Percentiles rank a stretch among this genome's conserved stretches.
Conservation (phyloP, 768 basidiomycete species). For the Leucocoprinus sp. region DNA sequence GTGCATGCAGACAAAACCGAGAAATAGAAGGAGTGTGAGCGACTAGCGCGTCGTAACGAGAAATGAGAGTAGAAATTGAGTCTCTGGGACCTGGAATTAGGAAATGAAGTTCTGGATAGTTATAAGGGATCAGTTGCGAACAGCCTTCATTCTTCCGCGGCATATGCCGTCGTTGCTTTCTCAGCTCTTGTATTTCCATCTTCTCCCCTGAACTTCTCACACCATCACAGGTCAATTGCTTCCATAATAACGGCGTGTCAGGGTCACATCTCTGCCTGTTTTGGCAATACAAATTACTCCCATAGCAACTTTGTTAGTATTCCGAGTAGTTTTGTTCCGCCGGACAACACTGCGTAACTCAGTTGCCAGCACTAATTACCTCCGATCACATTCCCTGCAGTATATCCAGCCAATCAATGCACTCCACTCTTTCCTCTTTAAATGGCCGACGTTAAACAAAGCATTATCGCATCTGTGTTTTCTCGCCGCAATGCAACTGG, state of each 20-base stretch:
- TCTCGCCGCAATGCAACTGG: conserved; percentile 59
- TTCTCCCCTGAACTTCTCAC: not conserved
- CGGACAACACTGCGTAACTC: not conserved
- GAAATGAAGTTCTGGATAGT: conserved; percentile 7
- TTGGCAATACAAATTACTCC: not conserved
- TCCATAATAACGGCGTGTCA: not conserved
- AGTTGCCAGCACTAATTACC: not conserved
- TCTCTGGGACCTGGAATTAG: conserved; percentile 12
- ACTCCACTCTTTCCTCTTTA: conserved; percentile 10
- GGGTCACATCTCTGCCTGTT: not conserved
- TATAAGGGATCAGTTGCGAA: conserved; percentile 23
- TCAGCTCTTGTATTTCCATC: conserved; percentile 14
- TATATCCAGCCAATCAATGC: not conserved
- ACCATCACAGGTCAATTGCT: not conserved
- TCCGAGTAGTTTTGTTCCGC: conserved; percentile 1
- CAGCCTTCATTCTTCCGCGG: conserved; percentile 16
- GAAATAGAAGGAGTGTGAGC: conserved; percentile 18
- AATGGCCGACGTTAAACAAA: conserved; percentile 48
- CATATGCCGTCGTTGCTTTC: conserved; percentile 31
- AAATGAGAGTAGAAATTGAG: conserved; percentile 14
- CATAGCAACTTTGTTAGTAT: conserved; percentile 3
- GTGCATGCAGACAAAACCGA: conserved; percentile 20
- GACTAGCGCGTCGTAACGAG: conserved; percentile 16
- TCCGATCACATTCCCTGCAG: conserved; percentile 2
- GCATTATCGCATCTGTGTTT: conserved; percentile 82